phyloP scores from a whole-genome alignment of 345 rosid genomes.

The Brassica rapa region DNA sequence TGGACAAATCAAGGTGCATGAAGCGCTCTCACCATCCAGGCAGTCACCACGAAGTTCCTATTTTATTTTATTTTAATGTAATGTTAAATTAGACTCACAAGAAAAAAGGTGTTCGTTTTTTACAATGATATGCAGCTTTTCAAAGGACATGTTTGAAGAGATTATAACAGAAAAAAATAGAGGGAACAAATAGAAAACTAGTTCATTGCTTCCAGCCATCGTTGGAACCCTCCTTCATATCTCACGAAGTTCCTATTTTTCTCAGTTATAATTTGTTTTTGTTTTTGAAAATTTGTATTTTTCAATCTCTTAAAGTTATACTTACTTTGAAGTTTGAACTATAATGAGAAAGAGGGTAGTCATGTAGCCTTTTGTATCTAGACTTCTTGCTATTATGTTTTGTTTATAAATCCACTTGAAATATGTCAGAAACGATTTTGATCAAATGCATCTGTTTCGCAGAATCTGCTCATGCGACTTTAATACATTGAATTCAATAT shows the following conservation, averaged over 20 bases:
- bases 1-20: constrained; percentile 40
- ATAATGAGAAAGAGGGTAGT: constrained; percentile 13
- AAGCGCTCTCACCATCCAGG: constrained; percentile 28
- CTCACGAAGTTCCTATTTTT: not conserved
- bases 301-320: not conserved
- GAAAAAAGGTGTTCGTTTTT: no score
- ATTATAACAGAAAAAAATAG: no score
- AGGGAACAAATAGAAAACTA: no score
- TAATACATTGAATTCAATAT: constrained; percentile 8
- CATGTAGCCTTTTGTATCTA: not conserved
- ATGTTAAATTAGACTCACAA: no score
- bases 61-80: not conserved
- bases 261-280: not conserved
- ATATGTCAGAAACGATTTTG: constrained; percentile 41
- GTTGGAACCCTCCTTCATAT: no score
- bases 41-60: constrained; percentile 12
- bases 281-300: not conserved
- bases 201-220: no score
- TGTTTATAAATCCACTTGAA: constrained; percentile 47
- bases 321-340: not conserved
- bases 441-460: constrained; percentile 32
- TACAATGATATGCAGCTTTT: no score
- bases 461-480: constrained; percentile 32
- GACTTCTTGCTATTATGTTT: constrained; percentile 7
- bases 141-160: no score